Conservation (phyloP, 1,284 basidiomycete genomes). For the Neotropicomus parvogracilis region DNA sequence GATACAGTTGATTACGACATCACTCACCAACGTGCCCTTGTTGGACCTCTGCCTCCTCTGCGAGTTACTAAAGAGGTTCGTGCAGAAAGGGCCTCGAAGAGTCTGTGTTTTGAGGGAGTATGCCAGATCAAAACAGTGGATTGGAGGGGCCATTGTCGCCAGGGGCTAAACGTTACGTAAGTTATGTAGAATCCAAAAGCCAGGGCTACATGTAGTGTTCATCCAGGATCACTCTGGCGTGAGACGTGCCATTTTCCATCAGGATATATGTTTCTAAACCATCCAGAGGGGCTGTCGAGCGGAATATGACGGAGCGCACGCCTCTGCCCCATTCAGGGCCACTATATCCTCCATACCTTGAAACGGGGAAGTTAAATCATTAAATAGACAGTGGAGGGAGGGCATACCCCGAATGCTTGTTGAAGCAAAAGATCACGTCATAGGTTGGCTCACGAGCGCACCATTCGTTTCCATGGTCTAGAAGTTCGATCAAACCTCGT, state of each 20-base stretch:
- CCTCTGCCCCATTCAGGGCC: conserved; percentile 55
- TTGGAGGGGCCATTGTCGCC: no score
- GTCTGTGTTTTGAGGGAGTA: no score
- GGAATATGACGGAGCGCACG: conserved; percentile 59
- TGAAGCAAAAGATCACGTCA: conserved; percentile 65
- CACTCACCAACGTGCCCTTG: no score
- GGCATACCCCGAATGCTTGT: conserved; percentile 66
- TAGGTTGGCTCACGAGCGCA: conserved; percentile 60
- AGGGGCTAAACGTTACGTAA: no score
- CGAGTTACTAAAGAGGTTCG: no score
- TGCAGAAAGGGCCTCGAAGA: no score
- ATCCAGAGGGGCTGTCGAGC: conserved; percentile 41
- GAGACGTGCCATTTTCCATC: conserved; percentile 49
- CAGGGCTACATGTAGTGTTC: conserved; percentile 15
- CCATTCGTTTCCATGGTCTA: conserved; percentile 74
- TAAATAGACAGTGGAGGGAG: neutral
- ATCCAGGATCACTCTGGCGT: conserved; percentile 35
- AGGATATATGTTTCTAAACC: conserved; percentile 60
- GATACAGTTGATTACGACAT: no score
- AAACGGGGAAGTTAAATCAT: neutral
- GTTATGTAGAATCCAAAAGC: no score
- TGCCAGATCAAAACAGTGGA: no score
- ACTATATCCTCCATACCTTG: conserved; percentile 63
- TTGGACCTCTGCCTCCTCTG: no score
- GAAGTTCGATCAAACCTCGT: neutral